Conservation (phyloP, 352 stramenopile genomes). For the Globisporangium middletonii region DNA sequence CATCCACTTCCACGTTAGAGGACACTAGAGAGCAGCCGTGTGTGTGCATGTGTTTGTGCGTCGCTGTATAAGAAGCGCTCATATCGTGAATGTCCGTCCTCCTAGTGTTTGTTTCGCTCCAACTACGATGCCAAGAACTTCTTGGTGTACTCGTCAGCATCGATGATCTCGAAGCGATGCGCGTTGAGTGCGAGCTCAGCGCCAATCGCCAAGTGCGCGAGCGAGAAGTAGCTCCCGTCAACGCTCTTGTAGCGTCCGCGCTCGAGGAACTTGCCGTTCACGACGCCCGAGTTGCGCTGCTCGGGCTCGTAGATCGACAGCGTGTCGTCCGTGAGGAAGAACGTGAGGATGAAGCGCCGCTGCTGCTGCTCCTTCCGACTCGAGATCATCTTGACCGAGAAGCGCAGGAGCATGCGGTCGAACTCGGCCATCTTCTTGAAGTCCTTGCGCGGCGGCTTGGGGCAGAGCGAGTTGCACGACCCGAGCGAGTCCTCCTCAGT, state of each 20-base stretch:
- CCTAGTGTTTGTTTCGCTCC: background rate
- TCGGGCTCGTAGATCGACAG: constrained; percentile 72
- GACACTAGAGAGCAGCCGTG: too few species aligned
- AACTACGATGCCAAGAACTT: constrained; percentile 63
- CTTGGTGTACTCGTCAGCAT: constrained; percentile 79
- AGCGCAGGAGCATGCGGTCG: constrained; percentile 74
- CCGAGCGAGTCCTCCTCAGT: constrained; percentile 74
- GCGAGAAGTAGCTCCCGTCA: constrained; percentile 45
- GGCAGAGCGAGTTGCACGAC: constrained; percentile 51
- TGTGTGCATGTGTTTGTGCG: too few species aligned
- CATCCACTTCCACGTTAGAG: too few species aligned
- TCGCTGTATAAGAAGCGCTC: background rate
- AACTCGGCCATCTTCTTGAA: constrained; percentile 78
- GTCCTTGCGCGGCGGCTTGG: constrained; percentile 72
- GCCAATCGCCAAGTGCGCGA: constrained; percentile 57
- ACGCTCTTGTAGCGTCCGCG: constrained; percentile 61
- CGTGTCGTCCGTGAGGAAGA: constrained; percentile 80
- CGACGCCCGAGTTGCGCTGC: constrained; percentile 69
- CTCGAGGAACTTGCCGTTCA: constrained; percentile 85
- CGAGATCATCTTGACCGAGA: constrained; percentile 62
- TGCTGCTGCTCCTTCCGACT: constrained; percentile 70
- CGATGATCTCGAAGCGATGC: constrained; percentile 70
- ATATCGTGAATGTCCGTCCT: background rate
- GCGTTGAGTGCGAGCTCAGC: constrained; percentile 55
- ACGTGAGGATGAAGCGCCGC: constrained; percentile 77